Base-by-base conservation (phyloP, 495 filamentous ascomycete species). In the Pyronema omphalodes region DNA sequence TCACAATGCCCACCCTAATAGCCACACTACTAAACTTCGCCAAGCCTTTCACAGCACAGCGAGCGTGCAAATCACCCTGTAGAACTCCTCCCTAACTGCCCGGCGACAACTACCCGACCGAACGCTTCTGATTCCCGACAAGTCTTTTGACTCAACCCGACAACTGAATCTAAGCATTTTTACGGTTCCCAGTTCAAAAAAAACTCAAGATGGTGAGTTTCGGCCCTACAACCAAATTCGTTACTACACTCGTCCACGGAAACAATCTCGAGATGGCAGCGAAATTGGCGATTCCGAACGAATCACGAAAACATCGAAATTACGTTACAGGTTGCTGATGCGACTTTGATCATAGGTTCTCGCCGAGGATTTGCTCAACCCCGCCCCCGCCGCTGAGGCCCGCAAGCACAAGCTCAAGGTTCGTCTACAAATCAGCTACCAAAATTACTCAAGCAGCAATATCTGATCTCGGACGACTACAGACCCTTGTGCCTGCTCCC, bases 321-420 rank as follows among this genome's bases (percentile, higher is more conserved):
- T n/a, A 43, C 17, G 39, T n/a, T 43, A 12, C 12, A 6, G 17
- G 39, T n/a, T 43, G 39, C 39, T 43, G 39, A 43, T 17, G 39
- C 12, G 12, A 43, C 39, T n/a, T 43, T 17, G 17, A 43, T 29
- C 44, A 52, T 18, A 96, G 89, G 87, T 94, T 88, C 86, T 96
- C 81, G 89, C 89, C 72, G 82, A 94, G 76, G 89, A 96, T 81
- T 86, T 96, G 63, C 84, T 96, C 72, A 94, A 96, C 81, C 89
- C 89, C 65, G 82, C 79, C 67, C 86, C 89, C 70, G 83, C 84
- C 69, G 78, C 86, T 67, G 89, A 96, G 81, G 86, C 85, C 61
- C 81, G 84, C 73, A 94, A 93, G 80, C 89, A 96, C 82, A 96
- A 96, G 84, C 82, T 96, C 67, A 96, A 96, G 88, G 88, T 93